Evolutionary conservation across 768 basidiomycete genomes (phyloP).

Genomic region (Tubosaeta brunneosetosa): DNA sequence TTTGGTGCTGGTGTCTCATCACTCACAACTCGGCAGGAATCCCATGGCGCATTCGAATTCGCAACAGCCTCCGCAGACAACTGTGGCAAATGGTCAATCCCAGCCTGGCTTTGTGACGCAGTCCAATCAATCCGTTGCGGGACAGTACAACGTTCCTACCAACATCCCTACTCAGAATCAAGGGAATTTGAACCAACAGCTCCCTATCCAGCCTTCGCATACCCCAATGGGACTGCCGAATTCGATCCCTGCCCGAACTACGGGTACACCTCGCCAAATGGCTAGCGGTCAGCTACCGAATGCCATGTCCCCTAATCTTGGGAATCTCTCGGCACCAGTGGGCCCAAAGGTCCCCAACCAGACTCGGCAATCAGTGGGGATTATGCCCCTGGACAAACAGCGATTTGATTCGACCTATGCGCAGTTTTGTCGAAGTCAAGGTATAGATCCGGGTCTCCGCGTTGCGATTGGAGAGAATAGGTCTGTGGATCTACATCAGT

Average conservation of each 20-base stretch:
- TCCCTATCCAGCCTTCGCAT: slow-evolving; percentile 31
- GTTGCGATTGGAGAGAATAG: slow-evolving; percentile 49
- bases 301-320: slow-evolving; percentile 33
- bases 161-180: slow-evolving; percentile 16
- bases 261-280: slow-evolving; percentile 36
- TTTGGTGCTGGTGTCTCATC: background rate
- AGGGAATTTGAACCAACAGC: slow-evolving; percentile 23
- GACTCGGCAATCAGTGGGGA: slow-evolving; percentile 5
- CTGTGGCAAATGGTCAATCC: slow-evolving; percentile 11
- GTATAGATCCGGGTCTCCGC: slow-evolving; percentile 37
- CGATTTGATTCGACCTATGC: slow-evolving; percentile 52
- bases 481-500: slow-evolving; percentile 51
- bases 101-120: slow-evolving; percentile 23
- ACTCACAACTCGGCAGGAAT: slow-evolving; percentile 15
- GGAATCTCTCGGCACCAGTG: slow-evolving; percentile 19
- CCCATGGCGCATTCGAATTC: slow-evolving; percentile 13
- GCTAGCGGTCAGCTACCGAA: slow-evolving; percentile 26
- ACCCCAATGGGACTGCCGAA: slow-evolving; percentile 28
- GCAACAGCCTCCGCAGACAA: slow-evolving; percentile 17
- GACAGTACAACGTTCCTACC: slow-evolving; percentile 19
- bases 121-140: slow-evolving; percentile 5
- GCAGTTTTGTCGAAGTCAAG: slow-evolving; percentile 42
- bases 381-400: slow-evolving; percentile 43
- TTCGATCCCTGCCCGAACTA: slow-evolving; percentile 36
- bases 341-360: slow-evolving; percentile 23